phyloP scores from a whole-genome alignment of 768 basidiomycete species.

The Leccinum boreale region DNA sequence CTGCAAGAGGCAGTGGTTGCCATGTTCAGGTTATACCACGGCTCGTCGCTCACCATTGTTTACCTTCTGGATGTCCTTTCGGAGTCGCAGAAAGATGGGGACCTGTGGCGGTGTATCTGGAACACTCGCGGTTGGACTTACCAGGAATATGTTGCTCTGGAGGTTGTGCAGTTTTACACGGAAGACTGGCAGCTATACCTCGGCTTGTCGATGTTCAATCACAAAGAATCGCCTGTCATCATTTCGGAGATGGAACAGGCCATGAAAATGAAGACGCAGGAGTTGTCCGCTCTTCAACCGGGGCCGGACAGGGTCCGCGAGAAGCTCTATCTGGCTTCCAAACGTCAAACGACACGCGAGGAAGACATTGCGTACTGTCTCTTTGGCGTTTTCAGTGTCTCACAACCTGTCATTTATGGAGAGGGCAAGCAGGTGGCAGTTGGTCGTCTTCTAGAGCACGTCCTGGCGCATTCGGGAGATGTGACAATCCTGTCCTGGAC shows the following conservation, averaged over 20 bases:
- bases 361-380: background rate
- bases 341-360: background rate
- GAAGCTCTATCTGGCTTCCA: background rate
- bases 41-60: background rate
- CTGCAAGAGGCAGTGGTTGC: background rate
- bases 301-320: background rate
- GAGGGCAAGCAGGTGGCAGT: background rate
- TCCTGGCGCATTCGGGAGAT: background rate
- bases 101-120: background rate
- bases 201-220: background rate
- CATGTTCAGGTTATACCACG: background rate
- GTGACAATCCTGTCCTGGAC: background rate
- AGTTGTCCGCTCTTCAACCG: background rate
- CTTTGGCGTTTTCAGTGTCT: background rate
- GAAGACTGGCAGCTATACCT: background rate
- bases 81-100: background rate
- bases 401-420: background rate
- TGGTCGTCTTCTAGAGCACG: background rate
- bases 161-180: background rate
- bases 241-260: background rate
- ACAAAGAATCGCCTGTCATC: background rate
- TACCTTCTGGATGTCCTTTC: background rate
- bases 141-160: background rate
- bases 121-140: background rate
- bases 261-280: background rate